phyloP scores from a whole-genome alignment of 2,329 filamentous ascomycete genomes.

The Clonostachys chloroleuca region DNA sequence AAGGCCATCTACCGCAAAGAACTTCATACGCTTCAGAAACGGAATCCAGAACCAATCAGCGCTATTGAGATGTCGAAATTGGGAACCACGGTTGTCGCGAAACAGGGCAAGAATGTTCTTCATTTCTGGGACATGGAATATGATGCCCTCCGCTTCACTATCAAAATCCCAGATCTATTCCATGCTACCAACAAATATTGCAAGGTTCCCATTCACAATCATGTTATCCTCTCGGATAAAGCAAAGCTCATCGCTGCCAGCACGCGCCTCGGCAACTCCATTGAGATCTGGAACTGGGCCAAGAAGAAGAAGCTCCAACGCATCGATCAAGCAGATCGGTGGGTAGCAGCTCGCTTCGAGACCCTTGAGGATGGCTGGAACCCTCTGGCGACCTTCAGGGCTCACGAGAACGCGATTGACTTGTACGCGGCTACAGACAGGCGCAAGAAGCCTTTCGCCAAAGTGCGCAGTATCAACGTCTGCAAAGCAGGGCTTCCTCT shows the following conservation, averaged over 20 bases:
- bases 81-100: slow-evolving; percentile 25
- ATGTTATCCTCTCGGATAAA: slow-evolving; percentile 32
- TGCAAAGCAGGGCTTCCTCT: slow-evolving; percentile 26
- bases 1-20: too few species aligned
- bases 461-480: slow-evolving; percentile 25
- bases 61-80: slow-evolving; percentile 22
- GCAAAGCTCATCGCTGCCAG: slow-evolving; percentile 29
- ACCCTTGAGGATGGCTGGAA: slow-evolving; percentile 23
- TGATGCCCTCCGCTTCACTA: slow-evolving; percentile 61
- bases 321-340: slow-evolving; percentile 28
- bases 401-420: slow-evolving; percentile 21
- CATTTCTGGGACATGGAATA: slow-evolving; percentile 87
- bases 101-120: slow-evolving; percentile 62
- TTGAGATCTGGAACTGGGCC: slow-evolving; percentile 34
- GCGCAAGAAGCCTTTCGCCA: slow-evolving; percentile 29
- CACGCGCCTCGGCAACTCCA: slow-evolving; percentile 27
- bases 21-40: background rate
- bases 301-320: slow-evolving; percentile 29
- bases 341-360: slow-evolving; percentile 27
- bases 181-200: slow-evolving; percentile 28
- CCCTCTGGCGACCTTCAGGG: slow-evolving; percentile 27
- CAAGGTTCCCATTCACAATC: slow-evolving; percentile 35
- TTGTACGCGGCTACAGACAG: slow-evolving; percentile 20
- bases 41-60: background rate
- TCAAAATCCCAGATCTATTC: slow-evolving; percentile 33